Evolutionary conservation across 768 basidiomycete genomes (phyloP).

Genomic region (Lactarius deliciosus): DNA sequence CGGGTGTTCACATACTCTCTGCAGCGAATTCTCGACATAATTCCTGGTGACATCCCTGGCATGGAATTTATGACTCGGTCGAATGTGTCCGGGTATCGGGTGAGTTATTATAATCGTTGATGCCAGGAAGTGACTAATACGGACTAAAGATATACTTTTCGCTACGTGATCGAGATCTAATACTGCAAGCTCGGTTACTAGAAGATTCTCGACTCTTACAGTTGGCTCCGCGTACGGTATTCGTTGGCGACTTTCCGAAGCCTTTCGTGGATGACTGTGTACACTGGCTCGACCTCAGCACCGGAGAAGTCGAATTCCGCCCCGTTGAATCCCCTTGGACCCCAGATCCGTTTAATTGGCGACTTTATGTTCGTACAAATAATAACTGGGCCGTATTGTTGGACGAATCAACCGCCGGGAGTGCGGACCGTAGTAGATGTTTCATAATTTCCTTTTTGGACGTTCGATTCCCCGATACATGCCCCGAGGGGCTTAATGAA

Average conservation of each 20-base stretch:
- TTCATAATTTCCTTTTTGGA: too few relatives aligned
- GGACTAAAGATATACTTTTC: constrained; percentile 2
- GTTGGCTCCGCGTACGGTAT: constrained; percentile 36
- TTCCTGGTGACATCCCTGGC: constrained; percentile 8
- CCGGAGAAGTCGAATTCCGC: constrained; percentile 35
- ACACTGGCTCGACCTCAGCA: constrained; percentile 38
- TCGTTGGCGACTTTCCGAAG: constrained; percentile 37
- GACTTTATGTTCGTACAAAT: neutral
- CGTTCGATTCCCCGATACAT: too few relatives aligned
- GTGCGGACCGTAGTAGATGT: too few relatives aligned
- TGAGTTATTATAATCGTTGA: neutral
- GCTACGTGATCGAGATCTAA: neutral
- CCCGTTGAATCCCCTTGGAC: constrained; percentile 36
- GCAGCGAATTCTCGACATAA: constrained; percentile 9
- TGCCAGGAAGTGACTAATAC: neutral
- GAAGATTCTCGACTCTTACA: constrained; percentile 25
- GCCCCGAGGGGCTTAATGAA: too few relatives aligned
- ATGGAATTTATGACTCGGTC: constrained; percentile 15
- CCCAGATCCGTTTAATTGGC: constrained; percentile 35
- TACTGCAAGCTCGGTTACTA: constrained; percentile 1
- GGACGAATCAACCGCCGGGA: too few relatives aligned
- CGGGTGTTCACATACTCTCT: neutral
- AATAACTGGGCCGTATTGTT: too few relatives aligned
- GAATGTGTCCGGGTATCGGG: constrained; percentile 9
- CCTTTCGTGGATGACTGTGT: neutral